These are phyloP conservation scores for Phyllachora maydis DNA, from an alignment of 2,329 filamentous ascomycete species.

Conservation along the genomic window DNA sequence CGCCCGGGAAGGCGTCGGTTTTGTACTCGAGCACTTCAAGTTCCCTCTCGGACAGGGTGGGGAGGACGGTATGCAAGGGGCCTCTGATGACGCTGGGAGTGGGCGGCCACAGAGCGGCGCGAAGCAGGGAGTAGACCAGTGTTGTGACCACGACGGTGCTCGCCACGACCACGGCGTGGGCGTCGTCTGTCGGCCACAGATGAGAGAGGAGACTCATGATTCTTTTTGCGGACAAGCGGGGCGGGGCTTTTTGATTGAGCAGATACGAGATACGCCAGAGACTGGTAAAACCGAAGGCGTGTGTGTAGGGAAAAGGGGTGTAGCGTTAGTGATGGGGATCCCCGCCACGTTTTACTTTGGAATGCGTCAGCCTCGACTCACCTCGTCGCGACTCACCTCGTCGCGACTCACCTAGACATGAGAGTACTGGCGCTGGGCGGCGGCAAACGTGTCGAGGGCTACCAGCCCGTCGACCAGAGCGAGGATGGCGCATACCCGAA, in stretches of 20 bases:
- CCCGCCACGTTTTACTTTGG: too few relatives aligned
- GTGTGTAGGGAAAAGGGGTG: too few relatives aligned
- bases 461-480: slow-evolving; percentile 1
- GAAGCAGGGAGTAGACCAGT: slow-evolving; percentile 6
- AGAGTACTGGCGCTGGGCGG: too few relatives aligned
- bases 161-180: slow-evolving; percentile 4
- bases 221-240: too few relatives aligned
- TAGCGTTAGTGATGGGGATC: too few relatives aligned
- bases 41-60: slow-evolving; percentile 6
- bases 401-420: too few relatives aligned
- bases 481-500: not conserved
- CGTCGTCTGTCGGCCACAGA: slow-evolving; percentile 1
- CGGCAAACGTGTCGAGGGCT: too few relatives aligned
- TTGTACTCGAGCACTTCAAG: slow-evolving; percentile 26
- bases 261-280: too few relatives aligned
- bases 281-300: too few relatives aligned
- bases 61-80: slow-evolving; percentile 8
- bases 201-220: not conserved
- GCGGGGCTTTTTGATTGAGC: too few relatives aligned
- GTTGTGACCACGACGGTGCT: slow-evolving; percentile 6
- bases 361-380: too few relatives aligned
- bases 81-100: slow-evolving; percentile 5
- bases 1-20: slow-evolving; percentile 48
- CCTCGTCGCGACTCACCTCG: too few relatives aligned
- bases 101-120: slow-evolving; percentile 7